Evolutionary conservation across 176 grass and related monocot genomes (phyloP), one percentile per base, ranked within the genome.

Genomic region (Tillandsia leiboldiana): DNA sequence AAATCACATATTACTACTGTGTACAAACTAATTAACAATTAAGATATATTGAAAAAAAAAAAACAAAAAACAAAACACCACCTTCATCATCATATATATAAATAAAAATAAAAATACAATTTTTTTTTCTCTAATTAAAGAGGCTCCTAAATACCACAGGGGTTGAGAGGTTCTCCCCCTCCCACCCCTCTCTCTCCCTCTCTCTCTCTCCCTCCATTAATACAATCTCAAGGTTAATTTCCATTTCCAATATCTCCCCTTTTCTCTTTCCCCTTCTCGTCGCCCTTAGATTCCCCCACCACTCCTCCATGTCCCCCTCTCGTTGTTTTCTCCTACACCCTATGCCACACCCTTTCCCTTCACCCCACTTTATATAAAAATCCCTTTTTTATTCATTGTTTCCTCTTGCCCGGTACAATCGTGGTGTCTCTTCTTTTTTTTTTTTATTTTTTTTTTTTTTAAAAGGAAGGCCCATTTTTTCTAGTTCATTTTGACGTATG

Each of bases 121-220:
- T 77, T 84, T 70, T 26, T 74, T 64, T 48, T 56, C 48, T 70
- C 48, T 2, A 42, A 29, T 1, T 1, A 15, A 17, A 79, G 77
- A 80, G 70, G 72, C 74, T 88, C 77, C 84, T 73, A 51, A 48
- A 69, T 65, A 50, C 22, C 72, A 75, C 52, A 74, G 75, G 23
- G 48, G 48, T 28, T 66, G 12, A 53, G 73, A 12, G 49, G 65
- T 67, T 63, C 58, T 29, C 54, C 71, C 52, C 23, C 27, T 26
- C 48, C 70, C 54, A 66, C 51, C 33, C 17, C 26, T 69, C 63
- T 47, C 53, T 13, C 52, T 57, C 48, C 29, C 8, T 66, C n/a
- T 59, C 63, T 51, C 68, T 11, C 14, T 54, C 49, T 72, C 33
- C 33, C 33, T 42, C 33, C 33, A 42, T 42, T 42, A 42, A 42